Base-by-base conservation (phyloP, 1,284 basidiomycete genomes). In the Ceratobasidium sp. region DNA sequence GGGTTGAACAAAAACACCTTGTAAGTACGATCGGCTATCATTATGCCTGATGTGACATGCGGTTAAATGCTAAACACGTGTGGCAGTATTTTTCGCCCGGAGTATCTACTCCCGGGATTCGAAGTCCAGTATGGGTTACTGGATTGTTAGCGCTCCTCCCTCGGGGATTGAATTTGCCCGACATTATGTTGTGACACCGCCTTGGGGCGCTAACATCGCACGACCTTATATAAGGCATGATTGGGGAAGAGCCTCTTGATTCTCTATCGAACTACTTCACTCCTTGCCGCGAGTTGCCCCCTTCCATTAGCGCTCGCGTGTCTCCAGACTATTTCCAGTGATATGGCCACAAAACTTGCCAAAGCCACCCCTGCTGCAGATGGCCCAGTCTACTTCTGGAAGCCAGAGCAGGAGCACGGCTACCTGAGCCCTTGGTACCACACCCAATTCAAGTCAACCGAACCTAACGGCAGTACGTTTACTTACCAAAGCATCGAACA, bases 331-430 rank as follows among this genome's bases (percentile, higher is more conserved):
- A 23, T 1, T 30, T 41, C 1, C 47, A 19, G n/a, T 23, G 52
- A 5, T 11, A 41, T 53, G 47, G 49, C 59, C 27, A 23, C 29
- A 29, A 56, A 56, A 21, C 16, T 41, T 25, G 42, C 21, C 23
- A 50, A 27, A 7, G 19, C 14, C 6, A 46, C 16, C 16, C 47
- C 44, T 8, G 41, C 56, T 30, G 27, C 42, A 33, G 62, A 67
- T 7, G 42, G 2, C 16, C 62, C 62, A 44, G n/a, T 56, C 3
- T 67, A 67, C 52, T 67, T 67, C 53, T 67, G 62, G 62, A 67
- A 67, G 25, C 62, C 62, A n/a, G 62, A 67, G 36, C 62, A 67
- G 25, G 62, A 67, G 25, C 62, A 67, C 47, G 62, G 62, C n/a
- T 67, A 67, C 30, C 62, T 67, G 8, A 67, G 62, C 21, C 62